A percentile compares a stretch with the other conserved stretches of the same genome.
Conservation (phyloP, 192 early-diverging fungal species). For the Rhizophagus clarus region DNA sequence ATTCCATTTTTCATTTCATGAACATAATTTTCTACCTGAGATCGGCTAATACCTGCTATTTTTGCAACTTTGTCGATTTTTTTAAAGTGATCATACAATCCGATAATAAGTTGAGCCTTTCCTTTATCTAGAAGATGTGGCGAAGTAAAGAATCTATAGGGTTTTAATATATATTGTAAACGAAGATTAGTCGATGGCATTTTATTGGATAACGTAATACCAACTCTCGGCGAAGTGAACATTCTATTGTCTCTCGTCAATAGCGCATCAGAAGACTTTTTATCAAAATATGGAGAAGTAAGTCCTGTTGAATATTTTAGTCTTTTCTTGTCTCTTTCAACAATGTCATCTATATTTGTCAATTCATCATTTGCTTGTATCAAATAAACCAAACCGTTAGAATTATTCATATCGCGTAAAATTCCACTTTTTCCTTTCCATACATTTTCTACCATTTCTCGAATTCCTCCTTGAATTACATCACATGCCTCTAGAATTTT, state of each 20-base stretch:
- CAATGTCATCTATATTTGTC: neutral
- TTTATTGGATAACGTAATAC: slow-evolving; percentile 19
- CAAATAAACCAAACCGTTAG: slow-evolving; percentile 17
- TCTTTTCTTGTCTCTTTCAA: neutral
- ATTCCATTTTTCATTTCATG: neutral
- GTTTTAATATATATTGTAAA: slow-evolving; percentile 17
- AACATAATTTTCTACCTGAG: neutral
- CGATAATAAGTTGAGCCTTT: slow-evolving; percentile 2
- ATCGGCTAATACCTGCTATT: neutral
- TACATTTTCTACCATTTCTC: slow-evolving; percentile 18
- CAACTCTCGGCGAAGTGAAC: slow-evolving; percentile 25
- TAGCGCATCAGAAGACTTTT: neutral
- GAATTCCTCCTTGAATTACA: slow-evolving; percentile 3
- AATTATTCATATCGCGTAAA: slow-evolving; percentile 7
- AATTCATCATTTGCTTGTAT: neutral
- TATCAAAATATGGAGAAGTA: neutral
- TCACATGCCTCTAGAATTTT: slow-evolving; percentile 31
- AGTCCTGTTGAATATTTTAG: neutral
- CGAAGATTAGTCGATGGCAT: neutral
- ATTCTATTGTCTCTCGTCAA: neutral
- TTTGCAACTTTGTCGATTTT: slow-evolving; percentile 23
- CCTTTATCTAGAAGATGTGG: slow-evolving; percentile 31
- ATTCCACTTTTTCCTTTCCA: slow-evolving; percentile 23
- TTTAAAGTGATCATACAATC: slow-evolving; percentile 20
- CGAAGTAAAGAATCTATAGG: slow-evolving; percentile 27